Percentiles rank a stretch among this genome's conserved stretches.
phyloP scores from a whole-genome alignment of 148 eudicot genomes.

The Silene uniflora region DNA sequence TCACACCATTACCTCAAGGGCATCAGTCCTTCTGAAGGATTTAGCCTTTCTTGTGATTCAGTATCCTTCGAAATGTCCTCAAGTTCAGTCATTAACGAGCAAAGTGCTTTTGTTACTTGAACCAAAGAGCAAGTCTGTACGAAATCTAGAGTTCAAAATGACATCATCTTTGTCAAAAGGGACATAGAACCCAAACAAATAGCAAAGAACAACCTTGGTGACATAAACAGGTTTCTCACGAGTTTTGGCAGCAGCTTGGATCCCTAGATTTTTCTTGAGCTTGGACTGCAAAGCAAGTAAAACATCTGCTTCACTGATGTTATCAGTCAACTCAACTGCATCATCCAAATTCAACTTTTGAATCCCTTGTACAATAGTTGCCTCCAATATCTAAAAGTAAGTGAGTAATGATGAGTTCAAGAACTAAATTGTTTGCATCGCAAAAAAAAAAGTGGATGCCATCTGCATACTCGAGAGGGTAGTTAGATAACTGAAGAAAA shows the following conservation, averaged over 20 bases:
- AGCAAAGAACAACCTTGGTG: too few species aligned
- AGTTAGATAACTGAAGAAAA: too few species aligned
- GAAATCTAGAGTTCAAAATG: conserved; percentile 15
- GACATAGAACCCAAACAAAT: conserved; percentile 4
- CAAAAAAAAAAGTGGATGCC: not conserved
- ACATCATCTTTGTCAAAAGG: conserved; percentile 2
- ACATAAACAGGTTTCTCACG: conserved; percentile 71
- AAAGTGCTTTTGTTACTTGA: conserved; percentile 69
- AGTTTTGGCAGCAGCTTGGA: conserved; percentile 83
- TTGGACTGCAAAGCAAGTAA: conserved; percentile 78
- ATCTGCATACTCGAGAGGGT: too few species aligned
- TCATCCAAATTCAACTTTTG: conserved; percentile 61
- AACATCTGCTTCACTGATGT: conserved; percentile 86
- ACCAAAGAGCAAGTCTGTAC: conserved; percentile 68
- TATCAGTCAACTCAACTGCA: conserved; percentile 66
- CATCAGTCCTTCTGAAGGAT: conserved; percentile 63
- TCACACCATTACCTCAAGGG: conserved; percentile 76
- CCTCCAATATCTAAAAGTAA: conserved; percentile 66
- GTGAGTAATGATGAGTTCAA: conserved; percentile 29
- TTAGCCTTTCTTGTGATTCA: conserved; percentile 47
- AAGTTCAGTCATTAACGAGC: conserved; percentile 51
- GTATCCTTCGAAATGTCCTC: conserved; percentile 50
- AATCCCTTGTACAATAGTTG: conserved; percentile 71
- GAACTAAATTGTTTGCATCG: not conserved
- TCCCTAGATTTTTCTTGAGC: conserved; percentile 75